Evolutionary conservation across 352 stramenopile genomes (phyloP).

Genomic region (Pythium sukuiense): DNA sequence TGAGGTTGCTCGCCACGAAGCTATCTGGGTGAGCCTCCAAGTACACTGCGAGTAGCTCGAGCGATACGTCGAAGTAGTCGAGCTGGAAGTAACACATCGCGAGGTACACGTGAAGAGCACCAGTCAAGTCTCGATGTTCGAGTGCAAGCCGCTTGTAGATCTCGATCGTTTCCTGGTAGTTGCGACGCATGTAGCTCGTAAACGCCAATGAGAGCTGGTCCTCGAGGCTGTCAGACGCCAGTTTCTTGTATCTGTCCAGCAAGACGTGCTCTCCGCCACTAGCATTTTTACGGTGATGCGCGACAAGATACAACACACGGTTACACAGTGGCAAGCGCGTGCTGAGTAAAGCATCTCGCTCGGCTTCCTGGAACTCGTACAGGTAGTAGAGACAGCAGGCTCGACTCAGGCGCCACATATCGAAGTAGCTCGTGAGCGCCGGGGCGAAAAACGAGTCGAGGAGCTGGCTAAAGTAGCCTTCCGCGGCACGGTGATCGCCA

Average conservation of each 20-base stretch:
- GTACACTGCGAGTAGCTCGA: constrained; percentile 65
- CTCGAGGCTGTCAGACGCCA: constrained; percentile 30
- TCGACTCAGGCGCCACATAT: constrained; percentile 47
- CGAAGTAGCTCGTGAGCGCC: constrained; percentile 18
- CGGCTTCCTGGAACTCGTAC: constrained; percentile 44
- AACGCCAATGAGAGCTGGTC: constrained; percentile 51
- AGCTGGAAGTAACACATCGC: constrained; percentile 75
- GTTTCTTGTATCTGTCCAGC: constrained; percentile 69
- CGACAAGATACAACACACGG: constrained; percentile 51
- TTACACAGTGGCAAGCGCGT: constrained; percentile 48
- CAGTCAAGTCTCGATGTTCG: constrained; percentile 31
- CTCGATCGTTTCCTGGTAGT: constrained; percentile 65
- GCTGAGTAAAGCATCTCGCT: constrained; percentile 48
- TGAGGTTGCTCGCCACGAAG: constrained; percentile 73
- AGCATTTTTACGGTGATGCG: constrained; percentile 39
- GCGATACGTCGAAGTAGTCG: constrained; percentile 69
- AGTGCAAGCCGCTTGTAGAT: constrained; percentile 67
- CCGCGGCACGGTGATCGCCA: constrained; percentile 42
- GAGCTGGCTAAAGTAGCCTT: constrained; percentile 53
- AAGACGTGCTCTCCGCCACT: constrained; percentile 63
- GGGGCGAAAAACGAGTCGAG: constrained; percentile 25
- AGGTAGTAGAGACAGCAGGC: constrained; percentile 61
- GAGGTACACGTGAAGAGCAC: constrained; percentile 67
- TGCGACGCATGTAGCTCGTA: constrained; percentile 45
- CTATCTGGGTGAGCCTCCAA: constrained; percentile 45